Evolutionary conservation across 2,329 filamentous ascomycete genomes (phyloP).

Genomic region (Fusarium coffeatum): DNA sequence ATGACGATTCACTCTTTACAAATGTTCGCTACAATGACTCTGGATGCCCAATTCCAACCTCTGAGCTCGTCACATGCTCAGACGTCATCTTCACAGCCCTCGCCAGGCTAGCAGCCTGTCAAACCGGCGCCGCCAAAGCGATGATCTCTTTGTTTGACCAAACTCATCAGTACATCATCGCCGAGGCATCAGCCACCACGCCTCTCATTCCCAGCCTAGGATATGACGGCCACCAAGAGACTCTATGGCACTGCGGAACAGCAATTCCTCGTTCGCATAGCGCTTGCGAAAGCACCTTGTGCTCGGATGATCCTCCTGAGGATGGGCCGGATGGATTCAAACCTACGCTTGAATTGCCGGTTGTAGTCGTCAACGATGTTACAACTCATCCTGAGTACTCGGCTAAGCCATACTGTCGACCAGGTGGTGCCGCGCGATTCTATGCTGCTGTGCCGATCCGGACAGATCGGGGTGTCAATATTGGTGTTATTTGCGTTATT

Average conservation of each 20-base stretch:
- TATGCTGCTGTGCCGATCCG: constrained; percentile 58
- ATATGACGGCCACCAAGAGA: constrained; percentile 12
- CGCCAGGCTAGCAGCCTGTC: constrained; percentile 60
- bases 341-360: constrained; percentile 40
- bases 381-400: constrained; percentile 47
- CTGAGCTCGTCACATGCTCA: constrained; percentile 44
- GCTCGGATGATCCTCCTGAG: constrained; percentile 5
- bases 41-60: constrained; percentile 38
- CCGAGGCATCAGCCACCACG: constrained; percentile 60
- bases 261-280: constrained; percentile 48
- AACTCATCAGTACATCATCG: constrained; percentile 61
- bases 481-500: constrained; percentile 55
- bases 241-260: constrained; percentile 48
- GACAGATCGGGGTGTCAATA: constrained; percentile 55
- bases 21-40: constrained; percentile 42
- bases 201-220: constrained; percentile 48
- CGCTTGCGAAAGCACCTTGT: constrained; percentile 47
- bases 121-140: constrained; percentile 55
- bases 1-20: constrained; percentile 20
- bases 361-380: constrained; percentile 53
- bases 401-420: constrained; percentile 39
- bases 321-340: neutral
- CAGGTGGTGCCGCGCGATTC: constrained; percentile 48
- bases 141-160: constrained; percentile 64
- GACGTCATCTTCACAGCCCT: constrained; percentile 60